Evolutionary conservation across 2,329 filamentous ascomycete genomes (phyloP), one percentile per base, ranked within the genome.

Genomic region (Sporothrix curviconia): DNA sequence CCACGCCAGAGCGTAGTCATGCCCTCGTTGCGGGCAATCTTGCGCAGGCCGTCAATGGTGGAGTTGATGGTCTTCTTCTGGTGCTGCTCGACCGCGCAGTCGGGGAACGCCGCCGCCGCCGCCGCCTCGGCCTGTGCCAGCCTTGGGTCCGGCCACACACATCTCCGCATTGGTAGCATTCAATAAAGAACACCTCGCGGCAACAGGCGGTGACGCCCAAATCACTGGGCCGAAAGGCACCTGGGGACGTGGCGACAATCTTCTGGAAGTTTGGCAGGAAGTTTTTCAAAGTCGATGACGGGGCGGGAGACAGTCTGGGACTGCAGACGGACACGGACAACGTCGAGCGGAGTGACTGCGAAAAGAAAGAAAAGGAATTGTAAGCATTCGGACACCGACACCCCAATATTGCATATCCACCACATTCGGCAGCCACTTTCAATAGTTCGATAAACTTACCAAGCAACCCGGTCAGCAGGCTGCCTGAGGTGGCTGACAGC

Each of bases 21-120:
- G 1, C 94, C 94, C 74, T 99, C 94, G 69, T 97, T 91, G 49
- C 90, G 85, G 15, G 94, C 91, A 66, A 99, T 99, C 76, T 99
- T 99, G 61, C 87, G 84, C 60, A 99, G 73, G 1, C 91, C 94
- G 67, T 99, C 94, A 64, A 96, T 79, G 0, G 94, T 99, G 9
- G 92, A 95, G 65, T 86, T 92, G 71, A 95, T 94, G 0, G 85
- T 92, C 62, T 84, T 86, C 61, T 87, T 84, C 66, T 95, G 87
- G 7, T 86, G 85, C 72, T 96, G 89, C 71, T 96, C 89, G 43
- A 95, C 90, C 7, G 89, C 90, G 72, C 94, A 99, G 63, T 87
- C 85, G 25, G 56, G 40, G 15, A 54, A 42, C 56, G 81, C 77
- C 17, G 77, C 74, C 11, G 76, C 67, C 3, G 74, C 71, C 58